Evolutionary conservation across 345 rosid genomes (phyloP), one percentile per base, ranked within the genome.

Genomic region (Hibiscus syriacus): DNA sequence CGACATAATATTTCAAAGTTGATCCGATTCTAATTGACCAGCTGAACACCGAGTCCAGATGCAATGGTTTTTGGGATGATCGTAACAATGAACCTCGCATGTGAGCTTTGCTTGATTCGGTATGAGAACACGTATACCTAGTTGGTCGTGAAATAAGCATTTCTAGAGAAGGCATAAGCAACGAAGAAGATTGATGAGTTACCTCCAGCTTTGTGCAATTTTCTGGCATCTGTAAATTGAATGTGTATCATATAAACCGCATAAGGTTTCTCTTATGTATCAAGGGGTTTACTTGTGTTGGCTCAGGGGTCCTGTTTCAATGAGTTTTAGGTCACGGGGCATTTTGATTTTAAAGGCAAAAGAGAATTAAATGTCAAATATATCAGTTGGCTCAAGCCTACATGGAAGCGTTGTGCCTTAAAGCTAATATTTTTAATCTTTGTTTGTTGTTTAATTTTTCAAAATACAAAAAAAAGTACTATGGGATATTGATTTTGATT

Each of bases 1-100:
- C 76, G 54, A 81, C 92, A 5, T 85, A 82, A 86, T 14, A 65
- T 26, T 32, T 20, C 26, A n/a, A 43, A 29, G 48, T 20, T 20
- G 16, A 11, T 41, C 39, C 3, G 26, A 13, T 11, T 36, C 30
- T 68, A 53, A 53, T 55, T 46, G 64, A 41, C 41, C 36, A 2
- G 50, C 26, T 41, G 55, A 32, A 64, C 55, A 14, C 34, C 34
- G 0, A 43, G 9, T 25, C 52, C 34, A 13, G 6, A 16, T 63
- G 34, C 65, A 20, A 36, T n/a, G 10, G 17, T 12, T 38, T 38
- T 38, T 38, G 12, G 13, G 66, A 23, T 32, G 34, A 62, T 19
- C 8, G n/a, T 7, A 43, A 20, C 19, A 41, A 3, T 26, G 54
- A 5, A 2, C 20, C 19, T 61, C 16, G 2, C 34, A 4, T 25